Percentiles rank a stretch among this genome's conserved stretches.
Conservation (phyloP, 257 asterid species). For the Plantago major region DNA sequence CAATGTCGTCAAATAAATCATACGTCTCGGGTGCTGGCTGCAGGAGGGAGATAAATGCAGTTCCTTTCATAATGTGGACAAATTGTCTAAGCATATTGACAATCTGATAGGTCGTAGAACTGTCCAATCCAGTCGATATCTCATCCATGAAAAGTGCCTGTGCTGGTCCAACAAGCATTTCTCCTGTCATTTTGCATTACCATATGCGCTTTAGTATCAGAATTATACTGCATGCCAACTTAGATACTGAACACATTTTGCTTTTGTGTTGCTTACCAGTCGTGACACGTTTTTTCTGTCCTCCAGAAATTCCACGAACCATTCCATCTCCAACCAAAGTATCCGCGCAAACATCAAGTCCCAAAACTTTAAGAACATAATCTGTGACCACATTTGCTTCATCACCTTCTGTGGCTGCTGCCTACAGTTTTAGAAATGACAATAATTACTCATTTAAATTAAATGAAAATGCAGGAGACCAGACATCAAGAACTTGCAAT, state of each 20-base stretch:
- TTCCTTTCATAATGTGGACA: slow-evolving; percentile 62
- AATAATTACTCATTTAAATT: too few species aligned
- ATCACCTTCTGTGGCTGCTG: slow-evolving; percentile 37
- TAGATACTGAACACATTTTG: background rate
- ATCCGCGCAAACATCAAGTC: slow-evolving; percentile 37
- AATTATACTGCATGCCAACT: background rate
- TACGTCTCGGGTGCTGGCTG: slow-evolving; percentile 73
- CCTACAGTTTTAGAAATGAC: slow-evolving; percentile 12
- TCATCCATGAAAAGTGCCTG: slow-evolving; percentile 73
- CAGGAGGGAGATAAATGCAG: slow-evolving; percentile 60
- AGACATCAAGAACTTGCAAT: too few species aligned
- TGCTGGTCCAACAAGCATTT: slow-evolving; percentile 66
- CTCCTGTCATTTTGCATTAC: slow-evolving; percentile 30
- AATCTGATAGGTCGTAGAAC: slow-evolving; percentile 58
- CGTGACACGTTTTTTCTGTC: slow-evolving; percentile 39
- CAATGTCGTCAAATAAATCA: slow-evolving; percentile 54
- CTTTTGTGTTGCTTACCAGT: slow-evolving; percentile 18
- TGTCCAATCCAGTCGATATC: slow-evolving; percentile 64
- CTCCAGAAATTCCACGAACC: slow-evolving; percentile 40
- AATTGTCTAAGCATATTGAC: slow-evolving; percentile 45
- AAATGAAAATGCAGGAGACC: too few species aligned
- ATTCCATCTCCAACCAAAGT: slow-evolving; percentile 39
- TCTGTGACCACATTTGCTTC: slow-evolving; percentile 35
- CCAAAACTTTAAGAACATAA: slow-evolving; percentile 37
- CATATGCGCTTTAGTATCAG: background rate